Evolutionary conservation across 331 rosid species (phyloP), one percentile per base, ranked within the genome.

Genomic region (Malus hybrid): DNA sequence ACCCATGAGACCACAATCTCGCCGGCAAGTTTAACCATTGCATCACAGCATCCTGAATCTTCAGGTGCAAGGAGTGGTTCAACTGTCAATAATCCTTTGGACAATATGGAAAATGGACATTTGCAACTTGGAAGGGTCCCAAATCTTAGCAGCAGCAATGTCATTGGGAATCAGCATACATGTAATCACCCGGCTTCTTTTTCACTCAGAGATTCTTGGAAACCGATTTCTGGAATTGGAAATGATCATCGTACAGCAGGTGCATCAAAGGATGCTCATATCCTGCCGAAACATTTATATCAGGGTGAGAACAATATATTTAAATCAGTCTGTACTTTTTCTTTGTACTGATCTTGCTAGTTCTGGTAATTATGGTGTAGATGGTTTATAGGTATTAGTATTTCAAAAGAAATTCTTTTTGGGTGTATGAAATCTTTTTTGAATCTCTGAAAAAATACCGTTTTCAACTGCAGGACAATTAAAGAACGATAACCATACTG

Each of bases 151-250:
- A 39, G 46, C 46, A 39, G 46, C 46, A 39, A 39, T 39, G 46
- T 39, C 46, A 39, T 39, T 4, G 46, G 46, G 46, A 39, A 39
- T 39, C 46, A 39, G 12, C 4, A 39, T 39, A 39, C 12, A 39
- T 12, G 46, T 39, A 39, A 39, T 39, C 46, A 39, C 46, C 46
- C 4, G 12, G 46, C 46, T 39, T 77, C 89, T 77, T 81, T 80
- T 82, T 70, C 93, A 28, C 80, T 83, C 11, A 82, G 90, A 82
- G 99, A 92, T 80, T 93, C 82, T 26, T 92, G 97, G 99, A 95
- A 85, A 83, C 84, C 90, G 68, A 81, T 86, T 78, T 80, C 91
- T 42, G 93, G 88, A 76, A 61, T 78, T 55, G 91, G 82, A 58
- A 88, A 77, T 76, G 85, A 85, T 75, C 84, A 77, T 36, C 93